phyloP scores from a whole-genome alignment of 2,329 filamentous ascomycete genomes.

The Colletotrichum sp. region DNA sequence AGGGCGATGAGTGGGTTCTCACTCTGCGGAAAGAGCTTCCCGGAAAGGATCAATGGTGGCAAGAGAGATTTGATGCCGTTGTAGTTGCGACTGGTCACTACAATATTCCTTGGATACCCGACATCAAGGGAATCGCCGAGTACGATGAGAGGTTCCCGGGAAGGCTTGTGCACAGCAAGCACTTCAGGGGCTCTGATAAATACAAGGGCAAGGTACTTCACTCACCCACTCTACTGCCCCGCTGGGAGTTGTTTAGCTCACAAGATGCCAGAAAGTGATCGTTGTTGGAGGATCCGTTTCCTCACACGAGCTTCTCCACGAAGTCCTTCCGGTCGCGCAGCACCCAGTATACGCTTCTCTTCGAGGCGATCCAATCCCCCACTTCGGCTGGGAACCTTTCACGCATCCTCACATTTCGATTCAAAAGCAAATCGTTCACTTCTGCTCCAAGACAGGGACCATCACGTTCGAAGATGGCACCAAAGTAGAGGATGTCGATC shows the following conservation, averaged over 20 bases:
- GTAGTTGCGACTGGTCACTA: constrained; percentile 47
- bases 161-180: constrained; percentile 43
- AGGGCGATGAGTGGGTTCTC: constrained; percentile 50
- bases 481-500: constrained; percentile 52
- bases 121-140: constrained; percentile 43
- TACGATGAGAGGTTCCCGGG: constrained; percentile 41
- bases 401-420: constrained; percentile 53
- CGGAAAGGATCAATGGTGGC: constrained; percentile 43
- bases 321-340: constrained; percentile 50
- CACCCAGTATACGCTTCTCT: constrained; percentile 54
- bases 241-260: background rate
- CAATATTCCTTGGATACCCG: constrained; percentile 42
- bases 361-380: constrained; percentile 49
- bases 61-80: constrained; percentile 44
- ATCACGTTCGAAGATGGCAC: constrained; percentile 59
- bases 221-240: background rate
- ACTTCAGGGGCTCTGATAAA: constrained; percentile 36
- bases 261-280: constrained; percentile 47
- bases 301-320: constrained; percentile 60
- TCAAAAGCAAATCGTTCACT: constrained; percentile 47
- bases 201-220: constrained; percentile 24
- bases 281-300: constrained; percentile 64
- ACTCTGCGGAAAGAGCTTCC: constrained; percentile 49
- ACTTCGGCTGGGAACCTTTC: constrained; percentile 63
- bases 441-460: constrained; percentile 38